A percentile compares a stretch with the other conserved stretches of the same genome.
Evolutionary conservation across 352 stramenopile genomes (phyloP).

Genomic region (Blastocystis sp.): DNA sequence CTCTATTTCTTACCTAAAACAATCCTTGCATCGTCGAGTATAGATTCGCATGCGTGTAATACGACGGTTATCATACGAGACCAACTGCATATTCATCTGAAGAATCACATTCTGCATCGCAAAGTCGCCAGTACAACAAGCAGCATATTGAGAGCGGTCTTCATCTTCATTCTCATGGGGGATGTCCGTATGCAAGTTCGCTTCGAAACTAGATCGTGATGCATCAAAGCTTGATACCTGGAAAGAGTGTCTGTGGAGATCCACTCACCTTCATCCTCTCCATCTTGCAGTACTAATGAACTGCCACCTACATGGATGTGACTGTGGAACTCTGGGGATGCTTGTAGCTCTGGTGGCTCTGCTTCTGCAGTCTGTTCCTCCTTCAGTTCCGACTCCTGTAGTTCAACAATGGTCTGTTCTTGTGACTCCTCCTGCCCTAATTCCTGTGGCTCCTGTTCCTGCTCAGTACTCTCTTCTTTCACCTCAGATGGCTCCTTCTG

Average conservation of each 20-base stretch:
- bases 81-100: constrained; percentile 49
- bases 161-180: not conserved
- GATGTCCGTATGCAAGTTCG: not conserved
- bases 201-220: not conserved
- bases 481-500: too few relatives aligned
- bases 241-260: not conserved
- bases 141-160: not conserved
- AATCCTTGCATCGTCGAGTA: constrained; percentile 45
- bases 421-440: too few relatives aligned
- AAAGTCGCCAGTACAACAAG: constrained; percentile 50
- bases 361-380: too few relatives aligned
- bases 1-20: not conserved
- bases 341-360: not conserved
- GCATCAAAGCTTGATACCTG: too few relatives aligned
- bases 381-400: not conserved
- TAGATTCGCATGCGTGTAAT: constrained; percentile 11
- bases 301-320: not conserved
- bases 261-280: constrained; percentile 4
- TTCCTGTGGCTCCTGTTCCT: too few relatives aligned
- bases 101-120: constrained; percentile 59
- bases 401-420: too few relatives aligned
- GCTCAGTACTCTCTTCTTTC: too few relatives aligned
- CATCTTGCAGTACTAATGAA: not conserved
- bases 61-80: constrained; percentile 33
- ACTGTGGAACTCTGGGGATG: not conserved